Conservation (phyloP, 345 rosid species). For the Fremontodendron californicum region DNA sequence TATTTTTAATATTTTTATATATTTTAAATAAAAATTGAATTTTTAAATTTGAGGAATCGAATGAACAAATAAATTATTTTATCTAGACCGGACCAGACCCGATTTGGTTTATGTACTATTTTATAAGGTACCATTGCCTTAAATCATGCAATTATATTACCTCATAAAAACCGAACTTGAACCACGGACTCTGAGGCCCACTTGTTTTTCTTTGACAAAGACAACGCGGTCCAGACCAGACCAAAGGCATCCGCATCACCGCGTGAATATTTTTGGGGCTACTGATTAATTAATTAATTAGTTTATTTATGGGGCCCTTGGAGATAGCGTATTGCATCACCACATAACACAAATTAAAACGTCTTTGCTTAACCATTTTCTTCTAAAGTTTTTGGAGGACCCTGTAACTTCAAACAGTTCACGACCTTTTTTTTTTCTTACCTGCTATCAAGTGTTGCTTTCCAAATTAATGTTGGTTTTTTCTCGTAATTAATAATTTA, state of each 20-base stretch:
- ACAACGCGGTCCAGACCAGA: neutral
- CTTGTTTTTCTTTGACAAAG: neutral
- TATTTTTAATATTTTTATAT: too few relatives aligned
- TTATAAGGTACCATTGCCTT: too few relatives aligned
- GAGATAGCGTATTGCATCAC: neutral
- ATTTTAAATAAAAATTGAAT: too few relatives aligned
- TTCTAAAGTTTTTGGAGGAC: neutral
- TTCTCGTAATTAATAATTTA: neutral
- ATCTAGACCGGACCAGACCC: too few relatives aligned
- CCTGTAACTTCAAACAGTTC: neutral
- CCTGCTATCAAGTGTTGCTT: too few relatives aligned
- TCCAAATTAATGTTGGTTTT: too few relatives aligned
- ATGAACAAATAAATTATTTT: too few relatives aligned
- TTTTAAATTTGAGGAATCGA: too few relatives aligned
- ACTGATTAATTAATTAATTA: neutral
- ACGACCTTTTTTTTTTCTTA: too few relatives aligned
- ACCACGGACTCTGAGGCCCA: neutral
- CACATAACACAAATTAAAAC: too few relatives aligned
- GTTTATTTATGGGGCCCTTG: neutral
- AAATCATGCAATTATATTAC: neutral
- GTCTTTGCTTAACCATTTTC: too few relatives aligned
- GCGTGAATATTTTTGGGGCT: neutral
- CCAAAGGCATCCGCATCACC: neutral
- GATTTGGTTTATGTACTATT: too few relatives aligned
- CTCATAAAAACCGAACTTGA: neutral